These are phyloP conservation scores for Podila epigama DNA, from an alignment of 192 early-diverging fungal genomes.

Conservation along the genomic window DNA sequence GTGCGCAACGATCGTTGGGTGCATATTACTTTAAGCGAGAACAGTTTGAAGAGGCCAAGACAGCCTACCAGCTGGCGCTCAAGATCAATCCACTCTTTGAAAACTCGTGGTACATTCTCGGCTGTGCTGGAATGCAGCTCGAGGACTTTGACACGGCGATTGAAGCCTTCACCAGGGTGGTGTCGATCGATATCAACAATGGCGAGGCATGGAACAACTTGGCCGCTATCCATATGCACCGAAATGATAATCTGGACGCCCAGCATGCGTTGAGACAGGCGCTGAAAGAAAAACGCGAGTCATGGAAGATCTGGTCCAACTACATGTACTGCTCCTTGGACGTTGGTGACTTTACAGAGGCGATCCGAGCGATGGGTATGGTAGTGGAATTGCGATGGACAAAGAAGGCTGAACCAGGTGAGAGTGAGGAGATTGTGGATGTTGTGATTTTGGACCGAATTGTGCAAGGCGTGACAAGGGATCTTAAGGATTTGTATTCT, in stretches of 20 bases:
- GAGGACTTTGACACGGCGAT: conserved; percentile 80
- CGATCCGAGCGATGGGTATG: conserved; percentile 85
- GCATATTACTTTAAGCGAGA: conserved; percentile 74
- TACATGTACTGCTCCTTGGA: conserved; percentile 81
- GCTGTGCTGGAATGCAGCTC: conserved; percentile 88
- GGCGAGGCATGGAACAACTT: conserved; percentile 99
- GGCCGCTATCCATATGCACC: conserved; percentile 80
- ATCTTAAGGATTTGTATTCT: conserved; percentile 62
- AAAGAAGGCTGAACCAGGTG: conserved; percentile 65
- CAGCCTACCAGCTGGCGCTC: conserved; percentile 84
- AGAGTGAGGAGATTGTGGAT: conserved; percentile 85
- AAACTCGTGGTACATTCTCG: conserved; percentile 95
- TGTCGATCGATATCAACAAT: conserved; percentile 77
- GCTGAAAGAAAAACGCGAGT: conserved; percentile 77
- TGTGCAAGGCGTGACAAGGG: conserved; percentile 68
- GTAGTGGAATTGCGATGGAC: conserved; percentile 81
- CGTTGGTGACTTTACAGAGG: conserved; percentile 79
- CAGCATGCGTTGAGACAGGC: conserved; percentile 86
- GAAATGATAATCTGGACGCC: conserved; percentile 78
- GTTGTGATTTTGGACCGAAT: conserved; percentile 79
- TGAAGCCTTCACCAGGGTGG: conserved; percentile 78
- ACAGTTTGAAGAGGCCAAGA: conserved; percentile 70
- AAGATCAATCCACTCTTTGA: conserved; percentile 94
- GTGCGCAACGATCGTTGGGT: conserved; percentile 96
- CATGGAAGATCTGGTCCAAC: conserved; percentile 95